These are phyloP conservation scores for Dentipellis fragilis DNA, from an alignment of 768 basidiomycete species.

Conservation along the genomic window DNA sequence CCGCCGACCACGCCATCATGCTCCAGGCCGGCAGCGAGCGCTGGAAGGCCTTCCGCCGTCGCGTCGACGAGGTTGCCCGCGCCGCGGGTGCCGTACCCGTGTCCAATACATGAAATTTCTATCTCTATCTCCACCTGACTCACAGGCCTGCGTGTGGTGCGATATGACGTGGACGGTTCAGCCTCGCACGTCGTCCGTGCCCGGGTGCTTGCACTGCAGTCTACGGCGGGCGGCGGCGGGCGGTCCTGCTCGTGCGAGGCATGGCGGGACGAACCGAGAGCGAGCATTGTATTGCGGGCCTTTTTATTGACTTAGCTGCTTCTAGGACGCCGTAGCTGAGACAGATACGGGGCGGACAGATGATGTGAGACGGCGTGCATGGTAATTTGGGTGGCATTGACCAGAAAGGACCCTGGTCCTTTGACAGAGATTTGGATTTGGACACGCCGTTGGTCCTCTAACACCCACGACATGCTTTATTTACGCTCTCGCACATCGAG, in stretches of 20 bases:
- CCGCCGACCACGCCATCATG: constrained; percentile 42
- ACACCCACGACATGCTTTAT: too few species aligned
- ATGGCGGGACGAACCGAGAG: constrained; percentile 40
- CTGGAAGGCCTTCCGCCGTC: constrained; percentile 60
- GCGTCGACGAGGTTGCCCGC: constrained; percentile 67
- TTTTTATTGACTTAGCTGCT: constrained; percentile 77
- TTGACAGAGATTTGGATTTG: too few species aligned
- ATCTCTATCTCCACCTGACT: background rate
- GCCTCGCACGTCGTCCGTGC: background rate
- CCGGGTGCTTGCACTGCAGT: background rate
- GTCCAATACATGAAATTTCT: constrained; percentile 4
- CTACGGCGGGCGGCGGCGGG: constrained; percentile 2
- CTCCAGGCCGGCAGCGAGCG: constrained; percentile 51
- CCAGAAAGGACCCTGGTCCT: too few species aligned
- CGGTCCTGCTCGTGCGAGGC: constrained; percentile 2
- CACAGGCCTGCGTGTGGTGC: constrained; percentile 2
- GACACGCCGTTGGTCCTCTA: too few species aligned
- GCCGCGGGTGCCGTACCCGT: constrained; percentile 35
- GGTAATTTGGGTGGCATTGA: too few species aligned
- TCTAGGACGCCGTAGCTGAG: constrained; percentile 56
- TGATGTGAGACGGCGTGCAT: background rate
- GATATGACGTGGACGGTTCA: constrained; percentile 6
- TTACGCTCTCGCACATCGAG: too few species aligned
- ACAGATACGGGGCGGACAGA: constrained; percentile 86
- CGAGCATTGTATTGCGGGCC: constrained; percentile 28